Conservation (phyloP, 495 filamentous ascomycete genomes). For the Trichoderma orchidacearum region DNA sequence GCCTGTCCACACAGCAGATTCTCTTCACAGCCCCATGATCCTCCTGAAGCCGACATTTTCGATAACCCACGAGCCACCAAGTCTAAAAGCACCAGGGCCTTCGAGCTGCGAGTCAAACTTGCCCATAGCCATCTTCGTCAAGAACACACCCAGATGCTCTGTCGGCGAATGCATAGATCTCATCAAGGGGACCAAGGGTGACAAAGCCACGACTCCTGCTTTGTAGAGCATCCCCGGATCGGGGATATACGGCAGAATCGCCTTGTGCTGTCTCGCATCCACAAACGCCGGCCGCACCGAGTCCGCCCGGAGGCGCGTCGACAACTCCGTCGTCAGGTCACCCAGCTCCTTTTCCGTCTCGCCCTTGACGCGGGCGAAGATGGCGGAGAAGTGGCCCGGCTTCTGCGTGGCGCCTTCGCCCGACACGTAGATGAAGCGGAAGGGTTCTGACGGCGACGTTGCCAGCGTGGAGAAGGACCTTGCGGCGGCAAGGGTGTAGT, state of each 20-base stretch:
- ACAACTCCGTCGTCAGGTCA: slow-evolving; percentile 18
- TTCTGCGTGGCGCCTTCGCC: slow-evolving; percentile 38
- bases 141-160: slow-evolving; percentile 19
- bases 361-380: slow-evolving; percentile 51
- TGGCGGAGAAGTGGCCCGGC: slow-evolving; percentile 35
- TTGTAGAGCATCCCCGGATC: slow-evolving; percentile 3
- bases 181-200: slow-evolving; percentile 8
- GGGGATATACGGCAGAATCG: slow-evolving; percentile 34
- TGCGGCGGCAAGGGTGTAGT: slow-evolving; percentile 48
- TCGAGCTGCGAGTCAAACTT: slow-evolving; percentile 24
- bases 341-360: slow-evolving; percentile 42
- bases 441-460: slow-evolving; percentile 21
- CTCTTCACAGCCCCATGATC: slow-evolving; percentile 20
- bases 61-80: slow-evolving; percentile 30
- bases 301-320: slow-evolving; percentile 27
- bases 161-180: slow-evolving; percentile 25
- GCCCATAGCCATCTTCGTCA: slow-evolving; percentile 47
- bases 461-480: slow-evolving; percentile 34
- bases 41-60: slow-evolving; percentile 33
- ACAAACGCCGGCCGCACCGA: slow-evolving; percentile 41
- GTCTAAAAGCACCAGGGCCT: slow-evolving; percentile 26
- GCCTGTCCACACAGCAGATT: neutral
- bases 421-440: slow-evolving; percentile 61
- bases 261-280: slow-evolving; percentile 30
- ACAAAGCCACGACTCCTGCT: neutral